phyloP scores from a whole-genome alignment of 2,329 filamentous ascomycete genomes.

The Stachybotrys echinatus region DNA sequence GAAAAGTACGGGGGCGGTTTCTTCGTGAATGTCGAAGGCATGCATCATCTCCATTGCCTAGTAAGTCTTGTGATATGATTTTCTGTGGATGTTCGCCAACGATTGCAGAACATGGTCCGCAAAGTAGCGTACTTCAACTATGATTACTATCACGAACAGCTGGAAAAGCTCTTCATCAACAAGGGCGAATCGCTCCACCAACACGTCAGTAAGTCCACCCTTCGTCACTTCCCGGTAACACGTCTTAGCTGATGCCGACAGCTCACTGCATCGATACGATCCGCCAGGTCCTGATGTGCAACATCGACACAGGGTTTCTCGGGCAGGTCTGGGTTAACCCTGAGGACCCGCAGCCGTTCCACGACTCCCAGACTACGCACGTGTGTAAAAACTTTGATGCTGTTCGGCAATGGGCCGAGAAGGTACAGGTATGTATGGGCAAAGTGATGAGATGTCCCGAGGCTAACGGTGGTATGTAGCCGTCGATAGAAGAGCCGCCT shows the following conservation, averaged over 20 bases:
- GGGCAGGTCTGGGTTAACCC: conserved; percentile 55
- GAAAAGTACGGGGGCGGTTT: conserved; percentile 53
- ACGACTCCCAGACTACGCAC: conserved; percentile 59
- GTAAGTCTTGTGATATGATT: conserved; percentile 20
- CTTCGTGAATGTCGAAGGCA: conserved; percentile 50
- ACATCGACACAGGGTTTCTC: conserved; percentile 52
- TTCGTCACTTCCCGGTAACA: not conserved
- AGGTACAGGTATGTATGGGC: conserved; percentile 38
- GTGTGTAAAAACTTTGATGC: conserved; percentile 52
- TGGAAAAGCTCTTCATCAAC: conserved; percentile 49
- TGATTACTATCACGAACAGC: conserved; percentile 46
- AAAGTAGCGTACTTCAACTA: conserved; percentile 56
- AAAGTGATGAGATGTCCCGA: not conserved
- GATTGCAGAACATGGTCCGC: conserved; percentile 47
- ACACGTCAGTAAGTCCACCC: conserved; percentile 46
- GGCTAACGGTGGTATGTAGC: not conserved
- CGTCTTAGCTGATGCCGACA: not conserved
- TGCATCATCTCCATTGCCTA: conserved; percentile 55
- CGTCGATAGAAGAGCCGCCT: not conserved
- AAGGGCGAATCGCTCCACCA: conserved; percentile 44
- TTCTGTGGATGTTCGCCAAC: not conserved
- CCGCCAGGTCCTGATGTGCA: conserved; percentile 60
- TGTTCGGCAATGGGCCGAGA: conserved; percentile 47
- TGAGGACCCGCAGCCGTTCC: conserved; percentile 41
- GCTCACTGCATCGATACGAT: conserved; percentile 56